Evolutionary conservation across 169 alveolate species (phyloP).

Genomic region (Amoebophrya sp.): DNA sequence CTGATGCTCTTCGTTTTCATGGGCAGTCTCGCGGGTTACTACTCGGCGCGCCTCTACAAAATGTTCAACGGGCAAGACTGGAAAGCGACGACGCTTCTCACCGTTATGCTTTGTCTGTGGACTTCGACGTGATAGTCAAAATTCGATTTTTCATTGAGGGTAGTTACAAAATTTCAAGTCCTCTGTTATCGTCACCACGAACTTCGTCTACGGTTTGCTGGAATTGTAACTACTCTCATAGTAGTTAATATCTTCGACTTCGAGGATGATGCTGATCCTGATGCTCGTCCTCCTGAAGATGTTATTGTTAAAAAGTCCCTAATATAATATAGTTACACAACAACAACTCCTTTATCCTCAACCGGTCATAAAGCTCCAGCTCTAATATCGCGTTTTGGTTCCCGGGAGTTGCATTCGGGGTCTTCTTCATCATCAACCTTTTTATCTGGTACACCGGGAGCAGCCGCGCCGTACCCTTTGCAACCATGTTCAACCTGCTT

Average conservation of each 20-base stretch:
- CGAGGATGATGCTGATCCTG: neutral
- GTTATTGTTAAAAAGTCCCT: neutral
- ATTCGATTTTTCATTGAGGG: no score
- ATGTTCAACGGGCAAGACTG: conserved; percentile 51
- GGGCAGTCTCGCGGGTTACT: conserved; percentile 74
- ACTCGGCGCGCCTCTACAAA: conserved; percentile 49
- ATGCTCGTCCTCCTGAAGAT: neutral
- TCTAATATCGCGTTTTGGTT: conserved; percentile 48
- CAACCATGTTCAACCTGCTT: conserved; percentile 58
- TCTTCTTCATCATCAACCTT: conserved; percentile 60
- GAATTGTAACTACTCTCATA: neutral
- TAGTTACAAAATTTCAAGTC: no score
- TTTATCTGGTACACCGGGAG: conserved; percentile 40
- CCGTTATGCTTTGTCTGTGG: no score
- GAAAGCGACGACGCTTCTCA: conserved; percentile 47
- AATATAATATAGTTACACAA: no score
- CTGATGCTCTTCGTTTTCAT: conserved; percentile 70
- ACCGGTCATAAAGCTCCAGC: no score
- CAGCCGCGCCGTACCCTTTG: conserved; percentile 54
- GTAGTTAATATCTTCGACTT: neutral
- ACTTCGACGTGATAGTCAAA: no score
- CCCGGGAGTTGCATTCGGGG: conserved; percentile 61
- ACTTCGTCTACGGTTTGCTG: no score
- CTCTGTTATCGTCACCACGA: no score
- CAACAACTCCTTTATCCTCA: neutral